phyloP scores from a whole-genome alignment of 345 rosid species.

The Melastoma malabathricum region DNA sequence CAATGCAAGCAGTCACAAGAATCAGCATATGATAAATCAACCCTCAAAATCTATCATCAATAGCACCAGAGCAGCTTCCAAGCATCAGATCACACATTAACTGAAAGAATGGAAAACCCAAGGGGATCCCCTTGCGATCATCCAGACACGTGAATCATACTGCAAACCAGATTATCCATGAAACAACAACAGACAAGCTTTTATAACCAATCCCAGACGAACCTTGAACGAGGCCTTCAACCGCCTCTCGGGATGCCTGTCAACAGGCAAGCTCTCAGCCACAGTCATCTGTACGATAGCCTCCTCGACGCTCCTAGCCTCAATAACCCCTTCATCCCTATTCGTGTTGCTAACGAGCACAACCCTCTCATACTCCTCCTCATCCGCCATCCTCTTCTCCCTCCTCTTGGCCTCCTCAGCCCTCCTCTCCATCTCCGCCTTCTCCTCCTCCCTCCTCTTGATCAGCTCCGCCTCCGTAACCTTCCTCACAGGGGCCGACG shows the following conservation, averaged over 20 bases:
- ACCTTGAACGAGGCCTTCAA: conserved; percentile 95
- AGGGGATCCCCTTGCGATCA: no score
- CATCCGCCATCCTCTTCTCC: conserved; percentile 62
- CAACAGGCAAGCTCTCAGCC: conserved; percentile 54
- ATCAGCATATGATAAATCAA: no score
- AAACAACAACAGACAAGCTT: neutral
- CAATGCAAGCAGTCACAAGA: no score
- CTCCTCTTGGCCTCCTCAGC: conserved; percentile 56
- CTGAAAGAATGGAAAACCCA: no score
- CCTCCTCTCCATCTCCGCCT: conserved; percentile 46
- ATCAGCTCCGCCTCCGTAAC: conserved; percentile 69
- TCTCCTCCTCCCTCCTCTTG: conserved; percentile 54
- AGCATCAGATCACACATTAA: no score
- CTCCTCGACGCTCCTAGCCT: conserved; percentile 79
- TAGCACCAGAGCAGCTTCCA: no score
- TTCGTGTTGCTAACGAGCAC: conserved; percentile 68
- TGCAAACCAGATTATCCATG: neutral
- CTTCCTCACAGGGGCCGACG: conserved; percentile 72
- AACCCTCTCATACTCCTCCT: conserved; percentile 85
- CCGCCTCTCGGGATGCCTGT: conserved; percentile 77
- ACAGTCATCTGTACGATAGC: conserved; percentile 67
- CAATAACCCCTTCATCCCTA: conserved; percentile 71
- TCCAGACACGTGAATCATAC: no score
- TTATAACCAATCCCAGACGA: neutral
- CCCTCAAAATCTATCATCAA: no score